Evolutionary conservation across 1,284 basidiomycete species (phyloP), one percentile per base, ranked within the genome.

Genomic region (Crucibulum cyathiforme): DNA sequence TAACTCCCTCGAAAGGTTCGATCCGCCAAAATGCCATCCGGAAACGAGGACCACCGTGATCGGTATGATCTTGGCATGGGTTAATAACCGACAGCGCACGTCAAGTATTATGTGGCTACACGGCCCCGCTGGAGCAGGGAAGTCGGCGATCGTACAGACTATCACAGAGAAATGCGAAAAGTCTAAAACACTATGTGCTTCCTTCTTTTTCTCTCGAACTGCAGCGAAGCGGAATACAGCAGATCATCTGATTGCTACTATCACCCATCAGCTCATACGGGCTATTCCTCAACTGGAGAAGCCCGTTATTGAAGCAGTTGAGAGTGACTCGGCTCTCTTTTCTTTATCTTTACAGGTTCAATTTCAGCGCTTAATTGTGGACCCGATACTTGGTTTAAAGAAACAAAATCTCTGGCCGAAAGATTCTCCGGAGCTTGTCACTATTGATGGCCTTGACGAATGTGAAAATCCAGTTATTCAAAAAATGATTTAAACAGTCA

Each of bases 361-460:
- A 45, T 12, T 19, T n/a, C n/a, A 45, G 12, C 15, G 19, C 8
- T 10, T 45, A 15, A 45, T 45, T 15, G 43, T 45, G 1, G 19
- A 15, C n/a, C 43, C 43, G 8, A 31, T 31, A 31, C 19, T 45
- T n/a, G 19, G 19, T 2, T 8, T 7, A 2, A 19, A 9, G 15
- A 45, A 12, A 12, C 43, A 15, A n/a, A 10, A 10, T 15, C 19
- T 45, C 8, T 45, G 43, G 43, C 15, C 15, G 12, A 13, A 15
- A 45, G 7, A 19, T 13, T 51, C 17, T 8, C 36, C 12, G 3
- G 34, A n/a, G 24, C 31, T 59, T 8, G 17, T 62, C 31, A 56
- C 58, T 10, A 35, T 58, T 4, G 60, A 62, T 24, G 57, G 60
- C 1, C 53, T 62, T 7, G 60, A 62, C 35, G 60, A 62, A 56